A percentile compares a stretch with the other conserved stretches of the same genome.
Conservation (phyloP, 2,329 filamentous ascomycete genomes). For the Fusarium sp. region DNA sequence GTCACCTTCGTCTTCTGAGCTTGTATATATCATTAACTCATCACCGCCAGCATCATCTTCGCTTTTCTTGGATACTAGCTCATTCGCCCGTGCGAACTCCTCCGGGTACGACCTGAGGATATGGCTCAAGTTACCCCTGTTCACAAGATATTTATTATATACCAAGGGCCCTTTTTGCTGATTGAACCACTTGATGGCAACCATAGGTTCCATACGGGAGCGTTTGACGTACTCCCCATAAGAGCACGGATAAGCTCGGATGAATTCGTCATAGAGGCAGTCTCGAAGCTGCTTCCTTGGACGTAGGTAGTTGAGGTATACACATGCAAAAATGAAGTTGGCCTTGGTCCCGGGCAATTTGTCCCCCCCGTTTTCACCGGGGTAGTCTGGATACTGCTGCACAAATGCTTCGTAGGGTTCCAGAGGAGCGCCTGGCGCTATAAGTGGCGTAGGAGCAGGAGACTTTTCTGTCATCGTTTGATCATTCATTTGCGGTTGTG, state of each 20-base stretch:
- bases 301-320: slow-evolving; percentile 53
- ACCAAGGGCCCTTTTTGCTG: slow-evolving; percentile 32
- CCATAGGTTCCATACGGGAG: slow-evolving; percentile 43
- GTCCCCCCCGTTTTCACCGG: slow-evolving; percentile 44
- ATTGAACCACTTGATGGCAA: slow-evolving; percentile 56
- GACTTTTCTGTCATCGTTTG: background rate
- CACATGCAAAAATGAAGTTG: slow-evolving; percentile 57
- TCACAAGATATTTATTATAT: slow-evolving; percentile 47
- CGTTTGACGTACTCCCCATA: slow-evolving; percentile 54
- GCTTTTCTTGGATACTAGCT: slow-evolving; percentile 13
- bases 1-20: slow-evolving; percentile 13
- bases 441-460: background rate
- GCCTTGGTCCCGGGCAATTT: slow-evolving; percentile 45
- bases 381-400: slow-evolving; percentile 56
- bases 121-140: slow-evolving; percentile 46
- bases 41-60: background rate
- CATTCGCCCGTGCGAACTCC: slow-evolving; percentile 40
- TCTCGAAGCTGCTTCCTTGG: slow-evolving; percentile 48
- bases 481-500: background rate
- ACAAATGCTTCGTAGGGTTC: slow-evolving; percentile 52
- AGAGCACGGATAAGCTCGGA: slow-evolving; percentile 53
- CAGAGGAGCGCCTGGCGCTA: slow-evolving; percentile 8
- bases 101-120: slow-evolving; percentile 48
- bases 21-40: slow-evolving; percentile 25
- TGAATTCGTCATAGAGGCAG: slow-evolving; percentile 63